Base-by-base conservation (phyloP, 2,329 filamentous ascomycete species). In the Calonectria leucothoes region DNA sequence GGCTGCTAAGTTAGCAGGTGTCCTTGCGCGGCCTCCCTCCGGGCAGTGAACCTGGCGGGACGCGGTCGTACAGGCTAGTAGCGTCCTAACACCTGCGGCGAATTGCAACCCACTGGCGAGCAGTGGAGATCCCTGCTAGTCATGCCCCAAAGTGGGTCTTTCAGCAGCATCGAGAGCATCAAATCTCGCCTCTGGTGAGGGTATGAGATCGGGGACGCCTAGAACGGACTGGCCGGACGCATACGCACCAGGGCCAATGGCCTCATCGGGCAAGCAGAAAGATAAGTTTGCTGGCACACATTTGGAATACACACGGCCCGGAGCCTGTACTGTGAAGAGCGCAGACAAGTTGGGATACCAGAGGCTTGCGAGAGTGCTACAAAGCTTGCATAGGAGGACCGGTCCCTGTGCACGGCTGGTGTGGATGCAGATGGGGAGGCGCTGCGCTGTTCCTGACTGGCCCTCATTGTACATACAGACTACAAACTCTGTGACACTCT, bases 131-230 rank as follows among this genome's bases (percentile, higher is more conserved):
- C 79, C 77, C 69, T 78, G 79, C 77, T 77, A 80, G 79, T 73
- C 57, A 51, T 35, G 35, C 31, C 35, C n/a, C 20, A 45, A 72
- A 75, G 76, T 71, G 79, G 79, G 76, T 71, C 70, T 66, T 69
- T 39, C 55, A 74, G 67, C 73, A 77, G 64, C 71, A 68, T 71
- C 72, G 42, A 72, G 70, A 74, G 72, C 69, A 76, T 66, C 69
- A 76, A 80, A 80, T 80, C 74, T 81, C 77, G 79, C 72, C 75
- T 77, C 71, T 39, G 73, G 25, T 74, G 76, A 66, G 75, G 66
- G 71, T 74, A 79, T 79, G 72, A 73, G 78, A 78, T 78, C 74
- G 67, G 70, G 71, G 55, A 65, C 52, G 31, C 67, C 66, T 25
- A 45, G 63, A 72, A 71, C 63, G 69, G 69, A 59, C 31, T 63